A percentile compares a stretch with the other conserved stretches of the same genome.
Conservation (phyloP, 495 filamentous ascomycete species). For the Aspergillus leporis region DNA sequence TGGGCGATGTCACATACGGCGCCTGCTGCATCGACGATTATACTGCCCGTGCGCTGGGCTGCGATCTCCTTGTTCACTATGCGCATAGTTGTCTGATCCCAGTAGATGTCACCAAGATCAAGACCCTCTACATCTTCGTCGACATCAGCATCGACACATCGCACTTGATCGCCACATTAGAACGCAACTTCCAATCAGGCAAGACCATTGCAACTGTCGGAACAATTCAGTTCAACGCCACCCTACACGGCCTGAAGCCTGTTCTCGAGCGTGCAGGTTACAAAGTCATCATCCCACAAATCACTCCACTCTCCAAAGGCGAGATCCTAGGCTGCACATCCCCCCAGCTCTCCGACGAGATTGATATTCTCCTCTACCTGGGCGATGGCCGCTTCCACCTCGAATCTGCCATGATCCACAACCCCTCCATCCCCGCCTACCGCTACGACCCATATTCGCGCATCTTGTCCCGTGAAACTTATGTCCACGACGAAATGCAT, state of each 20-base stretch:
- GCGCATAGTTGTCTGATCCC: conserved; percentile 96
- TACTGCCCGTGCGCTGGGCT: conserved; percentile 89
- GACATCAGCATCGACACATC: conserved; percentile 92
- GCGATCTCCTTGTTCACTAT: conserved; percentile 95
- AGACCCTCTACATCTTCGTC: conserved; percentile 96
- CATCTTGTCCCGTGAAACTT: conserved; percentile 84
- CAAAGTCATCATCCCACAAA: conserved; percentile 83
- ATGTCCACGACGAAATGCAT: conserved; percentile 88
- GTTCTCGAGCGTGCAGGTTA: conserved; percentile 80
- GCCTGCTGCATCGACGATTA: conserved; percentile 99
- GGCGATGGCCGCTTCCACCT: conserved; percentile 97
- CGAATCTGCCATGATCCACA: conserved; percentile 98
- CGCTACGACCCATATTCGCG: conserved; percentile 96
- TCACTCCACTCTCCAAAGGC: conserved; percentile 85
- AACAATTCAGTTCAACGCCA: conserved; percentile 98
- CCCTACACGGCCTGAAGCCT: conserved; percentile 77
- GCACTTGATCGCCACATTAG: conserved; percentile 84
- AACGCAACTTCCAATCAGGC: conserved; percentile 79
- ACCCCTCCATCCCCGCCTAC: conserved; percentile 85
- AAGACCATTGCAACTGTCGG: conserved; percentile 91
- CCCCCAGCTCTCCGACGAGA: conserved; percentile 60
- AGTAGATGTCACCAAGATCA: conserved; percentile 91
- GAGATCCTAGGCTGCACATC: conserved; percentile 97
- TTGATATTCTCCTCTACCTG: conserved; percentile 87
- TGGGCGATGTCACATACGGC: conserved; percentile 99